Conservation (phyloP, 2,329 filamentous ascomycete genomes). For the Fusarium anguioides region DNA sequence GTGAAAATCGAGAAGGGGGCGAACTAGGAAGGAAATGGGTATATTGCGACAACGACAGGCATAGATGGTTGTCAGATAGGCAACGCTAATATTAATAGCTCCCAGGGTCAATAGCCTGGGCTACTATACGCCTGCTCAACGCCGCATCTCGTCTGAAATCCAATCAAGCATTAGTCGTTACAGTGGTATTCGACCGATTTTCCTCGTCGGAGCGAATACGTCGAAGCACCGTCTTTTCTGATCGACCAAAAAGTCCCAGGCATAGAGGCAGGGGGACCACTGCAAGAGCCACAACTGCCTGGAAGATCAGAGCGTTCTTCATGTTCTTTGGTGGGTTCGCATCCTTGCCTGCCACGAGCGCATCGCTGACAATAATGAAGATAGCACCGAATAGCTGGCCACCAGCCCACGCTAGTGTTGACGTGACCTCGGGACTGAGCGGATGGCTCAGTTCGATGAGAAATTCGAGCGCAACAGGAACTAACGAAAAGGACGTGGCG, state of each 20-base stretch:
- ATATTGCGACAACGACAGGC: constrained; percentile 40
- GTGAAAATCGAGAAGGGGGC: not conserved
- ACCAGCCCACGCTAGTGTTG: constrained; percentile 84
- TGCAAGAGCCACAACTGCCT: constrained; percentile 75
- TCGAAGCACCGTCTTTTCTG: constrained; percentile 61
- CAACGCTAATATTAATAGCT: constrained; percentile 14
- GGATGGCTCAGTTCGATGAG: constrained; percentile 90
- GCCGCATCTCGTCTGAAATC: not conserved
- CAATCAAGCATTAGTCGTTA: constrained; percentile 32
- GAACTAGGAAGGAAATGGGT: constrained; percentile 32
- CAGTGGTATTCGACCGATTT: constrained; percentile 32
- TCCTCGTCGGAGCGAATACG: constrained; percentile 60
- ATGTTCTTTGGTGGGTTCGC: constrained; percentile 76
- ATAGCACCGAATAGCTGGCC: constrained; percentile 87
- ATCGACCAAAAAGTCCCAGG: constrained; percentile 76
- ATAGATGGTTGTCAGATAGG: constrained; percentile 15
- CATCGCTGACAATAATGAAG: constrained; percentile 86
- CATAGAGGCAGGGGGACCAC: constrained; percentile 75
- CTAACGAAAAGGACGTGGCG: constrained; percentile 79
- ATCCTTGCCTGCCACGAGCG: constrained; percentile 67
- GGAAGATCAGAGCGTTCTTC: constrained; percentile 79
- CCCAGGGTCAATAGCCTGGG: not conserved
- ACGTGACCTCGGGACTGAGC: constrained; percentile 85
- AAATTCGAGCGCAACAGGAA: constrained; percentile 88
- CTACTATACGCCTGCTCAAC: not conserved